Percentiles rank a stretch among this genome's conserved stretches.
phyloP scores from a whole-genome alignment of 2,329 filamentous ascomycete species.

The Phoma sp. region DNA sequence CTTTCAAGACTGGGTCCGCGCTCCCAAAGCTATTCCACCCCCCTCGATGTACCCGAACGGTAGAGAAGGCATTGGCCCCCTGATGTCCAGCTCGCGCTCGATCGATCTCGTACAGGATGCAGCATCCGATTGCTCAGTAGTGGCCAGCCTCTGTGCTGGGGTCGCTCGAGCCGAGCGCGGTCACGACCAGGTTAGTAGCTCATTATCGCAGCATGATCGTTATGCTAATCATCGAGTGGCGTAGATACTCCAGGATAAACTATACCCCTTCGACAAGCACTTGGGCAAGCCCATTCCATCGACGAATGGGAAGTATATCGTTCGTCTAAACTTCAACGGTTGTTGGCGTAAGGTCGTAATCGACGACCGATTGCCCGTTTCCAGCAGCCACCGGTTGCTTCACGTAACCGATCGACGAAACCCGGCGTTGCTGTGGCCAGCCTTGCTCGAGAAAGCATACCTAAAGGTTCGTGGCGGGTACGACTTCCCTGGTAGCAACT shows the following conservation, averaged over 20 bases:
- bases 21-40: constrained; percentile 67
- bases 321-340: constrained; percentile 95
- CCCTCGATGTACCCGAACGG: constrained; percentile 47
- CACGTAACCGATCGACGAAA: constrained; percentile 89
- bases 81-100: constrained; percentile 64
- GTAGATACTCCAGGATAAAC: constrained; percentile 72
- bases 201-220: background rate
- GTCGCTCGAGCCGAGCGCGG: constrained; percentile 73
- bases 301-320: constrained; percentile 84
- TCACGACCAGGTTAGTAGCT: constrained; percentile 65
- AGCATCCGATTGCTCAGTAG: constrained; percentile 95
- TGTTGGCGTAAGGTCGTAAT: constrained; percentile 86
- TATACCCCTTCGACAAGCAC: constrained; percentile 75
- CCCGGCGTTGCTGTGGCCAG: constrained; percentile 84
- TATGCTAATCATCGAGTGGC: constrained; percentile 16
- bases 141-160: constrained; percentile 88
- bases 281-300: constrained; percentile 67
- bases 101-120: constrained; percentile 94
- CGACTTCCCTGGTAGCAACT: constrained; percentile 97
- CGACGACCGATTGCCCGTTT: constrained; percentile 84
- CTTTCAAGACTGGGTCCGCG: constrained; percentile 85
- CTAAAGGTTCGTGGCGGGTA: constrained; percentile 94
- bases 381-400: constrained; percentile 75
- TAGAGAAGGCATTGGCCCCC: constrained; percentile 47
- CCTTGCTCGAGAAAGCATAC: constrained; percentile 93